Evolutionary conservation across 768 basidiomycete genomes (phyloP).

Genomic region (Hebeloma cylindrosporum): DNA sequence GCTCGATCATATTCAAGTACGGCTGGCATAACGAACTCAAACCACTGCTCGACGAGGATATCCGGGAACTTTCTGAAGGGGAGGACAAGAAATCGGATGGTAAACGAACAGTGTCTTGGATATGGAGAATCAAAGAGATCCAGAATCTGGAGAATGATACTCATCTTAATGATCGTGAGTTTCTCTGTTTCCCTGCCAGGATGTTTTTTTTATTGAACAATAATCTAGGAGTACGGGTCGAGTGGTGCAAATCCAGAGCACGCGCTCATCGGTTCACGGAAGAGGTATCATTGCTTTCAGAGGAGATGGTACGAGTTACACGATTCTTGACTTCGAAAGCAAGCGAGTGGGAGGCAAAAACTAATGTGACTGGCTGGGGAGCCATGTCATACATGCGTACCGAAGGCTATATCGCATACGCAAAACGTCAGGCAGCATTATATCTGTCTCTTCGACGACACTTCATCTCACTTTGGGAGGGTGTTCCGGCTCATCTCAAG

Average conservation of each 20-base stretch:
- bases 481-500: background rate
- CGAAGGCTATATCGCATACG: conserved; percentile 8
- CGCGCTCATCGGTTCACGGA: conserved; percentile 18
- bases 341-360: conserved; percentile 14
- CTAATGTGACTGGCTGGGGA: background rate
- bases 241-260: conserved; percentile 24
- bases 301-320: conserved; percentile 27
- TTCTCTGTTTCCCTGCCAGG: background rate
- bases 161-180: conserved; percentile 13
- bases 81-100: conserved; percentile 7
- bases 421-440: conserved; percentile 6
- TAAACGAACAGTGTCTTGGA: conserved; percentile 11
- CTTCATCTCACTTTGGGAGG: conserved; percentile 1
- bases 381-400: background rate
- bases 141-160: conserved; percentile 3
- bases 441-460: background rate
- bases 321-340: conserved; percentile 23
- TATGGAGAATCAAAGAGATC: conserved; percentile 10
- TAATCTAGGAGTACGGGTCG: conserved; percentile 13
- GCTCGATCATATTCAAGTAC: background rate
- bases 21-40: conserved; percentile 20
- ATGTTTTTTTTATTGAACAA: background rate
- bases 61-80: conserved; percentile 19
- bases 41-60: conserved; percentile 15
- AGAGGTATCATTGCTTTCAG: conserved; percentile 23